Base-by-base conservation (phyloP, 208 protist genomes). In the Wallacemonas sp. region DNA sequence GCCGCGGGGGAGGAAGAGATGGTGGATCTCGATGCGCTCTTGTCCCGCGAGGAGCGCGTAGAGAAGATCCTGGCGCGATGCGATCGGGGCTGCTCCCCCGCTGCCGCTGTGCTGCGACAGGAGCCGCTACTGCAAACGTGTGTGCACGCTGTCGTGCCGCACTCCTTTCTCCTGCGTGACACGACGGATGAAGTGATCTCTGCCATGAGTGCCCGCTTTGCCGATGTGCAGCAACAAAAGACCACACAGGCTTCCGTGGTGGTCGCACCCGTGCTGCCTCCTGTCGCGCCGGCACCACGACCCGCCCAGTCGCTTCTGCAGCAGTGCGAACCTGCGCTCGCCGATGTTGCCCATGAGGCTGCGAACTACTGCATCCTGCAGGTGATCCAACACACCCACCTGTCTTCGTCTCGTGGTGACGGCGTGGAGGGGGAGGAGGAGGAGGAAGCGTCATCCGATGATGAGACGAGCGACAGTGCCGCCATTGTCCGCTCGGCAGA, bases 161-260 rank as follows among this genome's bases (percentile, higher is more conserved):
- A 90, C 56, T 80, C 76, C 24, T 85, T 86, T 32, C 66, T 95
- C 30, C 64, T 95, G 58, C 80, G 74, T 3, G 84, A 92, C 61
- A 76, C 86, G 70, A 77, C 81, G 16, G 78, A 81, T 12, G 89
- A 95, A 34, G 74, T 82, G 9, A 78, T 92, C 38, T 55, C 47
- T 17, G 83, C 81, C 26, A 86, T 88, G 43, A 78, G 62, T 9
- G 72, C 75, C 11, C 76, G 82, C 12, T 92, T 94, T 60, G 64
- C 27, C 1, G 68, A 83, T 29, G 61, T 76, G 26, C 61, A 76
- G 48, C 44, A 66, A 43, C 68, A 49, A 33, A 43, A 55, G 43
- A 46, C 39, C 21, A 48, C 71, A 2, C 38, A 49, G 9, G 38
- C 61, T 2, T 49, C 52, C n/a, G 56, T 72, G 1, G 61, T 68